Evolutionary conservation across 768 basidiomycete genomes (phyloP), one percentile per base, ranked within the genome.

Genomic region (Phanerodontia chrysosporium): DNA sequence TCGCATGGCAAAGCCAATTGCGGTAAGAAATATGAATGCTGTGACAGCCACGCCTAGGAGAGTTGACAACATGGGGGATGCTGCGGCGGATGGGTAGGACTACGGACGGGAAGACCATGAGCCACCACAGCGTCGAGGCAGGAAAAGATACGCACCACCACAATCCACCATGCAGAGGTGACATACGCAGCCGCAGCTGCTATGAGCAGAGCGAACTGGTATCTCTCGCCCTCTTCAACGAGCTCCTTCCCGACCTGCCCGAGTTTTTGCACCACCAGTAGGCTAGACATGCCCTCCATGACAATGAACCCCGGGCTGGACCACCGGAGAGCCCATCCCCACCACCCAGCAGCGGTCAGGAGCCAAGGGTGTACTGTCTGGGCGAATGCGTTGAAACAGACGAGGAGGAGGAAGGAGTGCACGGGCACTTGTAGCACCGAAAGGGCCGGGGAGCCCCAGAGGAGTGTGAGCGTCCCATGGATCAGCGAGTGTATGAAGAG

Each of bases 21-120:
- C 79, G 1, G 94, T 94, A 44, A 97, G 79, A 74, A 97, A 98
- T 29, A 96, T 72, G 68, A 96, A 88, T 10, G 92, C 85, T 0
- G 95, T 93, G 58, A 96, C 75, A 2, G 92, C 91, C 2, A 87
- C 89, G 2, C 95, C 95, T 18, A 98, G 78, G 10, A 98, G 76
- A 1, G 95, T 95, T 1, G 95, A 91, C 10, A 93, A 90, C 30
- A 96, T 77, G 9, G 95, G 90, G 0, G 92, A 90, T 9, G 86
- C 82, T 5, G 92, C 89, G 6, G 89, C 89, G 2, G 87, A 80
- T 25, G 93, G 87, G 72, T 94, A 95, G 2, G 89, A 83, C 87
- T 92, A 62, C 28, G n/a, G 27, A 42, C 10, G 4, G 10, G 39
- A 55, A 57, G 48, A 25, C 58, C 44, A 25, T 53, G 57, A 51